phyloP scores from a whole-genome alignment of 2,329 filamentous ascomycete species.

The Pestalotiopsis sp. region DNA sequence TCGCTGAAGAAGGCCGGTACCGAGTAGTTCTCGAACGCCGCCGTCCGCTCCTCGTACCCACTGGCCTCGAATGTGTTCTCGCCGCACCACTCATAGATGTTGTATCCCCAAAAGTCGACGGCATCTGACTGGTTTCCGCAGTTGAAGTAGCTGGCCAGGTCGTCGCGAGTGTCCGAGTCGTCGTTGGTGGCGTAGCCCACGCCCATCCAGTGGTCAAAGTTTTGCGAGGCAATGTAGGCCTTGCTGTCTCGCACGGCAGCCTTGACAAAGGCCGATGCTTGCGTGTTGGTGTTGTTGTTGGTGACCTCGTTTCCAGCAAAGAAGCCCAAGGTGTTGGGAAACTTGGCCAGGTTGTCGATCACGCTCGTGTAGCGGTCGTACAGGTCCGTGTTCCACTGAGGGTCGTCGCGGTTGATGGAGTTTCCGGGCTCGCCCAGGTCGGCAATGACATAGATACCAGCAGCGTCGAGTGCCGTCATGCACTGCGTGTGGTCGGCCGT shows the following conservation, averaged over 20 bases:
- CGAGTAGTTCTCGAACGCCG: slow-evolving; percentile 70
- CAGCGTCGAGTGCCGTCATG: slow-evolving; percentile 67
- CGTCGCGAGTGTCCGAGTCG: slow-evolving; percentile 66
- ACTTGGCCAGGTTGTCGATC: slow-evolving; percentile 67
- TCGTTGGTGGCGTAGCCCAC: slow-evolving; percentile 80
- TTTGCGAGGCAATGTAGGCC: slow-evolving; percentile 70
- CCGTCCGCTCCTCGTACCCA: slow-evolving; percentile 67
- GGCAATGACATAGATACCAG: slow-evolving; percentile 75
- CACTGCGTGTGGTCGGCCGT: slow-evolving; percentile 65
- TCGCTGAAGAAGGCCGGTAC: slow-evolving; percentile 80
- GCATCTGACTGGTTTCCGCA: slow-evolving; percentile 60
- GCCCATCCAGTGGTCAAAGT: slow-evolving; percentile 65
- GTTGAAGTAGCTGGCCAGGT: slow-evolving; percentile 74
- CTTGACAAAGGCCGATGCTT: slow-evolving; percentile 75
- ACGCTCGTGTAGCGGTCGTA: slow-evolving; percentile 71
- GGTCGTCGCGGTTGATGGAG: slow-evolving; percentile 69
- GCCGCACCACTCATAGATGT: slow-evolving; percentile 84
- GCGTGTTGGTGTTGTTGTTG: slow-evolving; percentile 71
- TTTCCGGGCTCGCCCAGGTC: slow-evolving; percentile 68
- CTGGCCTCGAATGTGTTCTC: slow-evolving; percentile 63
- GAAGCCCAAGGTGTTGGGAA: slow-evolving; percentile 75
- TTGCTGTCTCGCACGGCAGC: slow-evolving; percentile 77
- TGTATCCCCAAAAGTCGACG: slow-evolving; percentile 83
- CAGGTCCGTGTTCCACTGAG: slow-evolving; percentile 68
- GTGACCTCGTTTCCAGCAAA: slow-evolving; percentile 81